phyloP scores from a whole-genome alignment of 495 filamentous ascomycete species.

The Aspergillus carlsbadensis region DNA sequence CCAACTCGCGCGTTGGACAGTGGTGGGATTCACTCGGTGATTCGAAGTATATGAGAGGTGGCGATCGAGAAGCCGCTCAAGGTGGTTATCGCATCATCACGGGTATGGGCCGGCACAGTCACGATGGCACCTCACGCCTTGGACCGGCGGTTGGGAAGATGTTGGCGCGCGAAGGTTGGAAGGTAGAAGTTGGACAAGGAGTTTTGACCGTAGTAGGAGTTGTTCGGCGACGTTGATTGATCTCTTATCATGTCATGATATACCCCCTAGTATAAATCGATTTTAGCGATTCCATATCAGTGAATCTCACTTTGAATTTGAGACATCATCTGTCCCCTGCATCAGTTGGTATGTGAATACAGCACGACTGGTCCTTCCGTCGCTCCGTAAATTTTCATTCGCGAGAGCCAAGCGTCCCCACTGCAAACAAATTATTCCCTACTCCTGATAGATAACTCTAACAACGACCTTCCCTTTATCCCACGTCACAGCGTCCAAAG shows the following conservation, averaged over 20 bases:
- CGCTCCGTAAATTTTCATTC: constrained; percentile 7
- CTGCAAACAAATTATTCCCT: not conserved
- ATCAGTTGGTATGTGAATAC: not conserved
- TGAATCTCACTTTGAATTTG: too few species aligned
- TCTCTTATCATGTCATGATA: constrained; percentile 2
- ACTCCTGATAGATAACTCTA: too few species aligned
- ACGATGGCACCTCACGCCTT: constrained; percentile 70
- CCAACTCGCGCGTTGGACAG: constrained; percentile 57
- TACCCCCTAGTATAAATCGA: constrained; percentile 13
- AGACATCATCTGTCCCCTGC: too few species aligned
- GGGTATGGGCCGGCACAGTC: constrained; percentile 74
- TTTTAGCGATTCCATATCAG: not conserved
- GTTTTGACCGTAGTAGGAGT: constrained; percentile 62
- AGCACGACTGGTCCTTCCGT: not conserved
- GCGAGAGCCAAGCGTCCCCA: not conserved
- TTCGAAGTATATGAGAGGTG: constrained; percentile 45
- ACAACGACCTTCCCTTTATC: too few species aligned
- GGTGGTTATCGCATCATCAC: constrained; percentile 72
- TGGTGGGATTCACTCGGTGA: constrained; percentile 84
- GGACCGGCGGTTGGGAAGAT: constrained; percentile 79
- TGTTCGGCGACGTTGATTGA: constrained; percentile 26
- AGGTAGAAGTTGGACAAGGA: constrained; percentile 66
- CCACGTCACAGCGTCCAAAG: not conserved
- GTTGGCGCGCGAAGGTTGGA: constrained; percentile 80
- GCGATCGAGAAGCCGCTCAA: constrained; percentile 36